Conservation (phyloP, 108 stramenopile species). For the Conticribra guillardii region DNA sequence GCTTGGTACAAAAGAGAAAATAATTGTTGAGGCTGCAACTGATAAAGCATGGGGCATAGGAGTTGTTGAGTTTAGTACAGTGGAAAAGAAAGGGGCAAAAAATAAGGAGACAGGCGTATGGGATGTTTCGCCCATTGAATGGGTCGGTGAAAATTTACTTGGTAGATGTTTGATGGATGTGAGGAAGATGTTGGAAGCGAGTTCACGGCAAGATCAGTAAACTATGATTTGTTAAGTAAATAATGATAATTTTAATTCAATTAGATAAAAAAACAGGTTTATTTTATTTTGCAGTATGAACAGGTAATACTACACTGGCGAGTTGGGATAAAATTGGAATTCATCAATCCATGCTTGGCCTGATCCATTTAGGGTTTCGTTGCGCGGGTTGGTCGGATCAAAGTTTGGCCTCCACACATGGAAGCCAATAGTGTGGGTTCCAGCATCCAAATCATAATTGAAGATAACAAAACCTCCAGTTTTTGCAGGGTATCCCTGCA, state of each 20-base stretch:
- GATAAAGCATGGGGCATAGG: constrained; percentile 46
- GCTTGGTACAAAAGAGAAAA: constrained; percentile 24
- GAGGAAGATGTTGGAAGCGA: constrained; percentile 11
- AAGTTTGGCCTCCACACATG: background rate
- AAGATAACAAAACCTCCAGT: background rate
- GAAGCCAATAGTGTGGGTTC: background rate
- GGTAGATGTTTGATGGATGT: constrained; percentile 50
- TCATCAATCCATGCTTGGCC: background rate
- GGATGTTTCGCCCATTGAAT: constrained; percentile 30
- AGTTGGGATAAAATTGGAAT: background rate
- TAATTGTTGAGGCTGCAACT: constrained; percentile 40
- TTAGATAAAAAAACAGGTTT: too few relatives aligned
- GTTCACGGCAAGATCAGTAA: too few relatives aligned
- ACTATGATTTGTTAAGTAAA: too few relatives aligned
- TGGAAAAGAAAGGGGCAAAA: constrained; percentile 33
- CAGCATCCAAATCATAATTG: background rate
- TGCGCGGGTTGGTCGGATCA: background rate
- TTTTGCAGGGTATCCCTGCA: background rate
- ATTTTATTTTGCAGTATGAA: too few relatives aligned
- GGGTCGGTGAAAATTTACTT: constrained; percentile 37
- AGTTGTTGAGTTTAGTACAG: constrained; percentile 20
- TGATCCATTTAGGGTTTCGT: background rate
- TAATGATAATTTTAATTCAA: too few relatives aligned
- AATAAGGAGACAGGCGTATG: constrained; percentile 27
- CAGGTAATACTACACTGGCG: background rate